Percentiles rank a stretch among this genome's conserved stretches.
Conservation (phyloP, 129 eudicot species). For the Pseudognaphalium luteoalbum region DNA sequence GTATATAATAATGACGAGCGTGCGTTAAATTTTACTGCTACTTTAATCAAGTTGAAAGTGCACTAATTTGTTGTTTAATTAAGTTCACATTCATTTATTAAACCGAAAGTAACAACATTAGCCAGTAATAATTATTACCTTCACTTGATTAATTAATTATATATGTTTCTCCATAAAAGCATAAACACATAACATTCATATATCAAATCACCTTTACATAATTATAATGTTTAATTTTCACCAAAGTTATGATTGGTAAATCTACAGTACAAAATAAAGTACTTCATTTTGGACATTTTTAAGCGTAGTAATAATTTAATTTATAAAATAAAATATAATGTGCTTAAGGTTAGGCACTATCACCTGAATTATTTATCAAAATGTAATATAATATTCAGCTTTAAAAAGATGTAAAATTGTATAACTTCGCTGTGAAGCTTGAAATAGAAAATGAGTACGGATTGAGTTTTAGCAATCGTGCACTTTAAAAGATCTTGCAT, state of each 20-base stretch:
- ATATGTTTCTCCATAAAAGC: not conserved
- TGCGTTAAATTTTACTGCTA: conserved; percentile 29
- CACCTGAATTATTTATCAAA: conserved; percentile 15
- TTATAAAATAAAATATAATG: not conserved
- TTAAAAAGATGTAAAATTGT: conserved; percentile 24
- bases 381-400: not conserved
- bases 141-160: not conserved
- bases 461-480: not conserved
- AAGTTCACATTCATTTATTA: conserved; percentile 20
- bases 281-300: conserved; percentile 14
- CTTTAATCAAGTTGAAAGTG: conserved; percentile 36
- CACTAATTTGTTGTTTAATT: conserved; percentile 23
- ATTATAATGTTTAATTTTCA: conserved; percentile 2
- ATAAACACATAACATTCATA: too few relatives aligned
- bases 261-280: conserved; percentile 16
- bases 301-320: not conserved
- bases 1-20: conserved; percentile 25
- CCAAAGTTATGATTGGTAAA: conserved; percentile 34
- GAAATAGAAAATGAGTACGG: conserved; percentile 26
- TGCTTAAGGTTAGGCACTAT: conserved; percentile 28
- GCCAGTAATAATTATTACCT: conserved; percentile 17
- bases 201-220: too few relatives aligned
- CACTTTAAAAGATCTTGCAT: too few relatives aligned
- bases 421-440: conserved; percentile 39
- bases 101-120: conserved; percentile 34